A percentile compares a stretch with the other conserved stretches of the same genome.
Conservation (phyloP, 139 green algal genomes). For the Auxenochlorella pyrenoidosa region DNA sequence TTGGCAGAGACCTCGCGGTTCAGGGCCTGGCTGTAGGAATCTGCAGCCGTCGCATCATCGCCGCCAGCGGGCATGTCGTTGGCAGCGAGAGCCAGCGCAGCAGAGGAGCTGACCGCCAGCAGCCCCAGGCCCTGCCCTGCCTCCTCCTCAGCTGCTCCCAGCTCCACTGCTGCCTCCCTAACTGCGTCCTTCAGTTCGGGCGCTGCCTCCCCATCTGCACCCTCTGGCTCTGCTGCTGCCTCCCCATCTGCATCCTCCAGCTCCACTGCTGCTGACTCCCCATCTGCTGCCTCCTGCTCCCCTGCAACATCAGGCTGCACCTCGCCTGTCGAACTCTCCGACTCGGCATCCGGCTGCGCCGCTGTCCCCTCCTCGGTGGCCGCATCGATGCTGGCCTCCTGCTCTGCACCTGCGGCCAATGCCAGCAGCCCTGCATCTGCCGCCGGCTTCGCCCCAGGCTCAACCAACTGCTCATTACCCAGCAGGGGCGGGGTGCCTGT, state of each 20-base stretch:
- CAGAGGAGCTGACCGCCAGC: not conserved
- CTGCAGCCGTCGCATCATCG: not conserved
- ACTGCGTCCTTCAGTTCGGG: not conserved
- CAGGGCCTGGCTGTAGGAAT: conserved; percentile 7
- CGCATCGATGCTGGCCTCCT: not conserved
- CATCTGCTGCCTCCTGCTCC: not conserved
- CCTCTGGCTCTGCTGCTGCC: not conserved
- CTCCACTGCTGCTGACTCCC: not conserved
- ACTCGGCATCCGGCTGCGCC: not conserved
- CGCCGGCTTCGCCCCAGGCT: not conserved
- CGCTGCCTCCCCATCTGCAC: not conserved
- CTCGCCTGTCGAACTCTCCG: not conserved
- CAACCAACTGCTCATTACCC: not conserved
- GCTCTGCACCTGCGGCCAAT: not conserved
- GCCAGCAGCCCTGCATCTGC: not conserved
- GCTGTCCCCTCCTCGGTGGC: not conserved
- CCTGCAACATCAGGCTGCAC: not conserved
- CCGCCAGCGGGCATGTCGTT: not conserved
- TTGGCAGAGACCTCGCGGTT: conserved; percentile 17
- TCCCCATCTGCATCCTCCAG: not conserved
- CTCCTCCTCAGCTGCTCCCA: not conserved
- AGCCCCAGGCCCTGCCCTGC: not conserved
- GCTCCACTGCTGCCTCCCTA: not conserved
- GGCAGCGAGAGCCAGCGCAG: not conserved
- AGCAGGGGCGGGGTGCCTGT: too few species aligned